Conservation (phyloP, 371 early-diverging fungal species). For the Mortierella sp. region DNA sequence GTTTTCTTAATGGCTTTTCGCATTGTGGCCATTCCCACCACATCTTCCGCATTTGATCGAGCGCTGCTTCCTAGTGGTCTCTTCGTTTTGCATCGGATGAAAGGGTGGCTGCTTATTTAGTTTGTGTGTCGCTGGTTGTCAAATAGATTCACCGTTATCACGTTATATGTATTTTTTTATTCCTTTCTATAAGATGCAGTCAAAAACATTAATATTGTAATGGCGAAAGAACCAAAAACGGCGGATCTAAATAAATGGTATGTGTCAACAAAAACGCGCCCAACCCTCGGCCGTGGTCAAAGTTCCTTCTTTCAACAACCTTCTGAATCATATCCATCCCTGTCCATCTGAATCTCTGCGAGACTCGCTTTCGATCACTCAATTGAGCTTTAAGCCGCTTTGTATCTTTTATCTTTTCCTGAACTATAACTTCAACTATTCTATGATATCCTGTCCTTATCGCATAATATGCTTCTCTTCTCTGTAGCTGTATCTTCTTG, state of each 20-base stretch:
- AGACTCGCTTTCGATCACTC: conserved; percentile 5
- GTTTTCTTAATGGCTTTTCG: no score
- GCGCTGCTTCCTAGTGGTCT: no score
- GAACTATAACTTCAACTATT: no score
- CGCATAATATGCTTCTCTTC: neutral
- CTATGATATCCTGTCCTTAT: neutral
- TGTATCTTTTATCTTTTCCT: neutral
- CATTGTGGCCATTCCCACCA: no score
- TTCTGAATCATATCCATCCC: neutral
- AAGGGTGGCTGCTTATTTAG: no score
- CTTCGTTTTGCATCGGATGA: no score
- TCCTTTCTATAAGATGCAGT: neutral
- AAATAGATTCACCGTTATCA: no score
- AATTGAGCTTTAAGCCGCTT: neutral
- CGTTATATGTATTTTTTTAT: conserved; percentile 2
- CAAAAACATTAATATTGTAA: neutral
- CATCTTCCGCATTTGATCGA: no score
- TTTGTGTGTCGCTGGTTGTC: no score
- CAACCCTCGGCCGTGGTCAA: conserved; percentile 14
- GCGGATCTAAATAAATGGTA: conserved; percentile 7
- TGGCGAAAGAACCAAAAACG: no score
- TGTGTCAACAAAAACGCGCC: conserved; percentile 12
- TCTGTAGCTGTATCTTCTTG: neutral
- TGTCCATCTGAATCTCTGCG: neutral
- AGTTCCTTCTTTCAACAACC: neutral